Base-by-base conservation (phyloP, 2,329 filamentous ascomycete species). In the Aspergillus arachidicola region DNA sequence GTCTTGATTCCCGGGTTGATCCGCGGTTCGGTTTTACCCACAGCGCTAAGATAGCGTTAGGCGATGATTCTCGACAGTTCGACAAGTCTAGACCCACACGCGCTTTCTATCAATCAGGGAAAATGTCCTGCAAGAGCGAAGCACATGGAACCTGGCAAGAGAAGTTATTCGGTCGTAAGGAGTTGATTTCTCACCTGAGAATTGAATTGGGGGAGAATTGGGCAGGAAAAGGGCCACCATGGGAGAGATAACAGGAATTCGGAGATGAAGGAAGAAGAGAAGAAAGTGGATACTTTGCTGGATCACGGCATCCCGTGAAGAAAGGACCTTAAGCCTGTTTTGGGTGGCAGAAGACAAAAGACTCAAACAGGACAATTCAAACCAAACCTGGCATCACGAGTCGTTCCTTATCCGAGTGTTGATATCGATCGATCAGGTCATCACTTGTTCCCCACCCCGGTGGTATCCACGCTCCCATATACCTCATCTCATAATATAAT, bases 11-110 rank as follows among this genome's bases (percentile, higher is more conserved):
- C 60, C 56, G 58, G 30, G 60, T 19, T 55, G 60, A 65, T 61
- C 64, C 64, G 61, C 64, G 51, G 54, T 30, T 50, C 30, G 28
- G 19, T 30, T 54, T 58, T 61, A 63, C 58, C 62, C 36, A 55
- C 51, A 5, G 54, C 58, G 53, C 62, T 59, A 64, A 61, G 57
- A 60, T 56, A 60, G 55, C 61, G 53, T 62, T 59, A 43, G 58
- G 43, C 54, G 61, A 63, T 57, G 58, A 48, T 58, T 62, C 60
- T 51, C 46, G 60, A 58, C 60, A 62, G 56, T 62, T 62, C 60
- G 56, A 62, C 56, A 45, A 46, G 60, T 62, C 34, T 51, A 51
- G 32, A 38, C 38, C 50, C 59, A 34, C 51, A 28, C 21, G 48
- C 53, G 28, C 41, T 50, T 38, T 36, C 51, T 38, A 36, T 55